Evolutionary conservation across 78 protist genomes (phyloP).

Genomic region (Dictyostelium purpureum): DNA sequence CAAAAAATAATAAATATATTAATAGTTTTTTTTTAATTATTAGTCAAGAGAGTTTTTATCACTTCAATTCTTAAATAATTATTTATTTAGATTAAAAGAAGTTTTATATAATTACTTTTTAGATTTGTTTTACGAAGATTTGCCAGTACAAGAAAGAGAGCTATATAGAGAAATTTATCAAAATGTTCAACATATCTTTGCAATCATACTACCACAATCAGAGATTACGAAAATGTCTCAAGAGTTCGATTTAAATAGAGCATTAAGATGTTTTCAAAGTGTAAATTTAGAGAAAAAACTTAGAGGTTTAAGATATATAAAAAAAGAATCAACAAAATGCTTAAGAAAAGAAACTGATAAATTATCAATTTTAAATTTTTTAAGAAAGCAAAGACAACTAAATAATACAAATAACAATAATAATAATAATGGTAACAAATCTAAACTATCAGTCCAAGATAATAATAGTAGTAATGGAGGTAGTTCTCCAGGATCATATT

Average conservation of each 20-base stretch:
- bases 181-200: slow-evolving; percentile 18
- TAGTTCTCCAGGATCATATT: too few relatives aligned
- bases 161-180: slow-evolving; percentile 29
- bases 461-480: too few relatives aligned
- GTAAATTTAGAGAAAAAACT: slow-evolving; percentile 41
- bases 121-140: slow-evolving; percentile 52
- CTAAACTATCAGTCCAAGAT: too few relatives aligned
- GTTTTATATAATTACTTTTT: neutral
- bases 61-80: neutral
- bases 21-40: neutral
- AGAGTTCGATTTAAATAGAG: slow-evolving; percentile 58
- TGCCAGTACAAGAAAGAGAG: slow-evolving; percentile 25
- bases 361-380: neutral
- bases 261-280: slow-evolving; percentile 42
- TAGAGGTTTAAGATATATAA: slow-evolving; percentile 47
- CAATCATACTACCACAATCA: neutral
- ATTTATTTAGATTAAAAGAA: slow-evolving; percentile 27
- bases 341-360: slow-evolving; percentile 14
- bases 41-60: slow-evolving; percentile 23
- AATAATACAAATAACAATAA: neutral
- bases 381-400: slow-evolving; percentile 42
- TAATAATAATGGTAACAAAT: neutral
- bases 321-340: slow-evolving; percentile 49
- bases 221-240: slow-evolving; percentile 52
- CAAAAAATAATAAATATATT: neutral